Conservation (phyloP, 1,139 yeast species). For the Taphrina sp. region DNA sequence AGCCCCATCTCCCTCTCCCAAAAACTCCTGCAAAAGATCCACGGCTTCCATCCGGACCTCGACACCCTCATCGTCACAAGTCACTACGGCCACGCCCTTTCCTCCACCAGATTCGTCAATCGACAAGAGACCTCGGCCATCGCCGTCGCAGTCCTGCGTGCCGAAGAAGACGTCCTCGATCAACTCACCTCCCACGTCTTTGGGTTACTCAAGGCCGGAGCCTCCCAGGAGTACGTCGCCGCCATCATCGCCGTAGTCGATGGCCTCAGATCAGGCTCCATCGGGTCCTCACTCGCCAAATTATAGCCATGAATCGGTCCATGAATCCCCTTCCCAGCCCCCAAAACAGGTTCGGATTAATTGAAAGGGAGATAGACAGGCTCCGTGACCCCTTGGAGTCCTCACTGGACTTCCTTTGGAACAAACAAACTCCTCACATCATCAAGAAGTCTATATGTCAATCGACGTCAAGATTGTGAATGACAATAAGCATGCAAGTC, state of each 20-base stretch:
- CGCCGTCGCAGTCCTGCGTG: slow-evolving; percentile 27
- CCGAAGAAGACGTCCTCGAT: slow-evolving; percentile 27
- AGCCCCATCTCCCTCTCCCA: slow-evolving; percentile 10
- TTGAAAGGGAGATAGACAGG: too few species aligned
- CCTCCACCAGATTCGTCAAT: slow-evolving; percentile 12
- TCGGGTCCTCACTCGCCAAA: neutral
- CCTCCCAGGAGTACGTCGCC: slow-evolving; percentile 15
- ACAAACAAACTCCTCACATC: too few species aligned
- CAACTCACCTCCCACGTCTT: slow-evolving; percentile 30
- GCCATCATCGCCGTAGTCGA: slow-evolving; percentile 30
- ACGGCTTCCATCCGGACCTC: slow-evolving; percentile 22
- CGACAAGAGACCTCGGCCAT: slow-evolving; percentile 27
- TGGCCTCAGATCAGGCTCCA: slow-evolving; percentile 10
- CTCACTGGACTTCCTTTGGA: too few species aligned
- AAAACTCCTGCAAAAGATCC: slow-evolving; percentile 18
- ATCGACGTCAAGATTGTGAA: too few species aligned
- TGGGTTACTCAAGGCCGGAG: slow-evolving; percentile 28
- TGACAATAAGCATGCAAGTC: too few species aligned
- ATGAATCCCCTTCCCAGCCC: too few species aligned
- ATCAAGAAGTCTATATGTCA: too few species aligned
- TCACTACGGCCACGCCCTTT: slow-evolving; percentile 26
- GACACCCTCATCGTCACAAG: slow-evolving; percentile 18
- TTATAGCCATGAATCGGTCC: too few species aligned
- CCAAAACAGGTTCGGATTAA: too few species aligned
- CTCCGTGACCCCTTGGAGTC: too few species aligned